Percentiles rank a stretch among this genome's conserved stretches.
Evolutionary conservation across 2,329 filamentous ascomycete genomes (phyloP).

Genomic region (Venturia pyrina): DNA sequence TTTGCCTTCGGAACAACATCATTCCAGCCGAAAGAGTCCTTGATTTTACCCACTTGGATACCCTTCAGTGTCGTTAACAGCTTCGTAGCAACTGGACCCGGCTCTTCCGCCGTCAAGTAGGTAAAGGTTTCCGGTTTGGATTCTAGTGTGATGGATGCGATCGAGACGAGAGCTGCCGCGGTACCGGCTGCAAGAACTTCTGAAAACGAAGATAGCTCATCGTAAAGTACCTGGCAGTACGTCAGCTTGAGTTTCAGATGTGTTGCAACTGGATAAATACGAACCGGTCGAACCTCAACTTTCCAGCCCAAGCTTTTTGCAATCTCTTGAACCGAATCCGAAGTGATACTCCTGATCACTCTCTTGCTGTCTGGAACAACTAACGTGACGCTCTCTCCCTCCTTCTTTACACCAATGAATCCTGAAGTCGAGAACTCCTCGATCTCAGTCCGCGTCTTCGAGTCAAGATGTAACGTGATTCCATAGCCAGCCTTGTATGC

Average conservation of each 20-base stretch:
- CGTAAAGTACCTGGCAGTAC: constrained; percentile 47
- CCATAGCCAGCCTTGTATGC: constrained; percentile 71
- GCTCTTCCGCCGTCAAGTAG: constrained; percentile 50
- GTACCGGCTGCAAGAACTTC: constrained; percentile 92
- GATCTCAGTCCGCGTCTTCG: constrained; percentile 69
- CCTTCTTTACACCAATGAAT: constrained; percentile 66
- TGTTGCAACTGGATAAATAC: constrained; percentile 19
- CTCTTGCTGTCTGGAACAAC: constrained; percentile 81
- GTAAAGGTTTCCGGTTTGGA: constrained; percentile 46
- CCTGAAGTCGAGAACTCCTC: constrained; percentile 95
- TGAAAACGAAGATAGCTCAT: constrained; percentile 51
- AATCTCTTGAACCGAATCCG: constrained; percentile 67
- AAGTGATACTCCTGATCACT: constrained; percentile 81
- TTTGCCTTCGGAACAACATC: constrained; percentile 32
- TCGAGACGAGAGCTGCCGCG: constrained; percentile 81
- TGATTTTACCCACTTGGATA: constrained; percentile 71
- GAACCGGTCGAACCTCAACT: constrained; percentile 63
- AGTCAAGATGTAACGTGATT: constrained; percentile 93
- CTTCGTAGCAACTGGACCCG: constrained; percentile 62
- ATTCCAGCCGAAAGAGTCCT: constrained; percentile 71
- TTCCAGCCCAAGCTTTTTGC: constrained; percentile 72
- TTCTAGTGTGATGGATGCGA: constrained; percentile 75
- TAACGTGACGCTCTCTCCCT: constrained; percentile 51
- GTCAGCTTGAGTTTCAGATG: neutral
- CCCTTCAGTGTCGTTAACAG: constrained; percentile 69